Percentiles rank a stretch among this genome's conserved stretches.
phyloP scores from a whole-genome alignment of 2,329 filamentous ascomycete genomes.

The Pseudogymnoascus sp. region DNA sequence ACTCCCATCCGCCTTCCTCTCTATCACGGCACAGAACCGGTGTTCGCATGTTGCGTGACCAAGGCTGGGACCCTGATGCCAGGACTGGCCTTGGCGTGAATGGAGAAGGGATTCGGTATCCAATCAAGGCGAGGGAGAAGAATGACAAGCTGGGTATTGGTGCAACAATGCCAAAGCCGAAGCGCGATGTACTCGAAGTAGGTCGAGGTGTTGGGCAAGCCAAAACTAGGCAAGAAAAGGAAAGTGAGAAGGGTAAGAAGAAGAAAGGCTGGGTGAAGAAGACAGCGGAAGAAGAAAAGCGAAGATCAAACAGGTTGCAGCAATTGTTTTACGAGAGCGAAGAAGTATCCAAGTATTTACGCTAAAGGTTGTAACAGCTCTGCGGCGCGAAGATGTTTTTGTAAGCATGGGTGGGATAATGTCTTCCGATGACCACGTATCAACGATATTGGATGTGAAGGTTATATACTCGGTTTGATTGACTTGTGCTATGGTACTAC shows the following conservation, averaged over 20 bases:
- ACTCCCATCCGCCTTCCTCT: slow-evolving; percentile 64
- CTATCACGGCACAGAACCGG: slow-evolving; percentile 65
- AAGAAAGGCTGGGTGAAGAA: slow-evolving; percentile 52
- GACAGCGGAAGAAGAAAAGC: slow-evolving; percentile 52
- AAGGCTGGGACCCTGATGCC: slow-evolving; percentile 69
- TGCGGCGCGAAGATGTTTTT: neutral
- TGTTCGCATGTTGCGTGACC: slow-evolving; percentile 53
- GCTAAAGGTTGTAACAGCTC: neutral
- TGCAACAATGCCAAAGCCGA: slow-evolving; percentile 33
- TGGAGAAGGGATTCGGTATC: slow-evolving; percentile 63
- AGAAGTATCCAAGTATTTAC: slow-evolving; percentile 67
- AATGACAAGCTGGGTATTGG: slow-evolving; percentile 69
- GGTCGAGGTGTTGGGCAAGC: slow-evolving; percentile 10
- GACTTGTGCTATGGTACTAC: neutral
- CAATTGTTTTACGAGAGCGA: slow-evolving; percentile 65
- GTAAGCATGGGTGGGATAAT: neutral
- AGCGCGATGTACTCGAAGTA: slow-evolving; percentile 7
- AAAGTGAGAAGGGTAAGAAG: slow-evolving; percentile 52
- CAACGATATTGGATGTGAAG: neutral
- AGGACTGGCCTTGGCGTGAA: slow-evolving; percentile 61
- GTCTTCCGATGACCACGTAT: neutral
- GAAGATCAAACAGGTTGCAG: slow-evolving; percentile 53
- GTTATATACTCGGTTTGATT: neutral
- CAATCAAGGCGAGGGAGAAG: slow-evolving; percentile 63
- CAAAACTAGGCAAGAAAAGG: slow-evolving; percentile 32